These are phyloP conservation scores for Gonapodya sp. DNA, from an alignment of 192 early-diverging fungal genomes.

Conservation along the genomic window DNA sequence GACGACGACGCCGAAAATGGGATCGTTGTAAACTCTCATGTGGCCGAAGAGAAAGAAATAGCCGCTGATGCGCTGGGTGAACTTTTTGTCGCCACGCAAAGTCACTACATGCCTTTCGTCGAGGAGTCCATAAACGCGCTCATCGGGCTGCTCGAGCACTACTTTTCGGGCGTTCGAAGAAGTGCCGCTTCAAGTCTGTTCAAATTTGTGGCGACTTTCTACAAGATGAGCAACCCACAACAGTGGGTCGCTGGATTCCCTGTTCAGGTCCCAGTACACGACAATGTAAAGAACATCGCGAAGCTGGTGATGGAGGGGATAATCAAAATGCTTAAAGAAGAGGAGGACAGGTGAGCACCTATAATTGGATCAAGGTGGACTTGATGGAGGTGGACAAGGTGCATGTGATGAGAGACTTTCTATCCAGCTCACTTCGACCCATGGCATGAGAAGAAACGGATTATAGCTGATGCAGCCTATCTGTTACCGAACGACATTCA, in stretches of 20 bases:
- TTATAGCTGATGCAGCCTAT: neutral
- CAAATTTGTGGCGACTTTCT: slow-evolving; percentile 67
- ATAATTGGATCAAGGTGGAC: slow-evolving; percentile 35
- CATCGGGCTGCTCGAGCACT: slow-evolving; percentile 57
- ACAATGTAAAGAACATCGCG: slow-evolving; percentile 63
- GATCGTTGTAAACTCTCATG: slow-evolving; percentile 61
- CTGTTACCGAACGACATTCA: no score
- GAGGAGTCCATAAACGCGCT: slow-evolving; percentile 59
- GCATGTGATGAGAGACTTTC: neutral
- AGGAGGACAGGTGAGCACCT: slow-evolving; percentile 46
- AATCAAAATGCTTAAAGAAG: slow-evolving; percentile 63
- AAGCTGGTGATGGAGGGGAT: slow-evolving; percentile 59
- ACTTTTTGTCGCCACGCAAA: slow-evolving; percentile 64
- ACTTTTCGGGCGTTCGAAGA: slow-evolving; percentile 76
- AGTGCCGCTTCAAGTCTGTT: slow-evolving; percentile 61
- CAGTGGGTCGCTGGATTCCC: slow-evolving; percentile 57
- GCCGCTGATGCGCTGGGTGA: slow-evolving; percentile 82
- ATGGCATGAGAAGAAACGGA: neutral
- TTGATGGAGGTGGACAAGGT: slow-evolving; percentile 6
- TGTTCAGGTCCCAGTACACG: slow-evolving; percentile 54
- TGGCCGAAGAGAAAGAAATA: slow-evolving; percentile 89
- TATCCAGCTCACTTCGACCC: slow-evolving; percentile 12
- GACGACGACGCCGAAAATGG: slow-evolving; percentile 21
- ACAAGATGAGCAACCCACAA: slow-evolving; percentile 51
- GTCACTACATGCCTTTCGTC: slow-evolving; percentile 76